Conservation (phyloP, 805 yeast genomes). For the Metschnikowia kunwiensis region DNA sequence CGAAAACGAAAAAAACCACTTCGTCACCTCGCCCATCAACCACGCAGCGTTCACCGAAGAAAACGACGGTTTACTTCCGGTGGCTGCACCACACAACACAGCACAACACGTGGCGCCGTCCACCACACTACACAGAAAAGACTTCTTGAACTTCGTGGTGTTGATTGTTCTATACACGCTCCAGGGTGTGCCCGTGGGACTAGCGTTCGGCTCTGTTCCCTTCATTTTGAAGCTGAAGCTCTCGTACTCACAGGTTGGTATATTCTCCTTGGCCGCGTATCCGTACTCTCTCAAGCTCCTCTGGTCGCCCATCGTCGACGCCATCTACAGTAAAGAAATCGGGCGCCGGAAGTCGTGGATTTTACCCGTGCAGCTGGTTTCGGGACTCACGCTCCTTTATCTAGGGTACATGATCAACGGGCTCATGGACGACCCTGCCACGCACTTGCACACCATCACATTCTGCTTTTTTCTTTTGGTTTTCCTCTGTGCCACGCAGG, state of each 20-base stretch:
- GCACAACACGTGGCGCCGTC: neutral
- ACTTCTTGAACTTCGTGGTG: conserved; percentile 47
- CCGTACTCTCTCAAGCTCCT: conserved; percentile 89
- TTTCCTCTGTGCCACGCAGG: conserved; percentile 93
- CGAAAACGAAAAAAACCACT: conserved; percentile 7
- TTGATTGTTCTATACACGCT: conserved; percentile 73
- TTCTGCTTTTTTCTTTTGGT: conserved; percentile 71
- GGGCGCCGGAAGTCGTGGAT: conserved; percentile 95
- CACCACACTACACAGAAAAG: conserved; percentile 11
- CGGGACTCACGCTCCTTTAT: conserved; percentile 61
- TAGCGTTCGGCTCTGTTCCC: conserved; percentile 93
- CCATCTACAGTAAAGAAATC: conserved; percentile 58
- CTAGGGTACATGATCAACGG: conserved; percentile 57
- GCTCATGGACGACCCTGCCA: conserved; percentile 48
- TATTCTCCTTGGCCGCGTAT: conserved; percentile 88
- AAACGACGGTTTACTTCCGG: conserved; percentile 37
- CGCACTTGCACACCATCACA: conserved; percentile 57
- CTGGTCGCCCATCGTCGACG: conserved; percentile 97
- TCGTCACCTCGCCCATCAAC: conserved; percentile 5
- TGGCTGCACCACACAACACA: conserved; percentile 1
- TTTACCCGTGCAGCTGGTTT: conserved; percentile 83
- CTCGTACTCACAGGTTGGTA: conserved; percentile 84
- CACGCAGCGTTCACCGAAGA: conserved; percentile 30
- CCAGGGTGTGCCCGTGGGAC: conserved; percentile 96
- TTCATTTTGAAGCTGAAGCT: conserved; percentile 80